Base-by-base conservation (phyloP, 345 rosid genomes). In the Pistacia atlantica region DNA sequence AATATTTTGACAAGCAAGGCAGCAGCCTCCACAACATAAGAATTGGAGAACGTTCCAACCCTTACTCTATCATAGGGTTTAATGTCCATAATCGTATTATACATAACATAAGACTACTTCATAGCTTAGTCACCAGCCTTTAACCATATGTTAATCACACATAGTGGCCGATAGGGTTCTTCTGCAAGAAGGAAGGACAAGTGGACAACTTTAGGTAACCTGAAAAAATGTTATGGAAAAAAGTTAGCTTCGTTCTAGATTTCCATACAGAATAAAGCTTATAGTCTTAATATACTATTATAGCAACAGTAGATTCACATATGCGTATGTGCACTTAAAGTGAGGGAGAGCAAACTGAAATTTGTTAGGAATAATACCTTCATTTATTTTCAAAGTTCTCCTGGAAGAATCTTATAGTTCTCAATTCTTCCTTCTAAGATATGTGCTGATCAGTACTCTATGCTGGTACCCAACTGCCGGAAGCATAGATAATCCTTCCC, bases 401-500 rank as follows among this genome's bases (percentile, higher is more conserved):
- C 38, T 9, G 46, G 14, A 75, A 72, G 58, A 66, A 51, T 66
- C 65, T 35, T 46, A 69, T 45, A 42, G 71, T 54, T 28, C 56
- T 28, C 49, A 49, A 13, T 42, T 60, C 66, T 60, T 68, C 38
- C 45, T 49, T 67, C 37, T 1, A 45, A 64, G 25, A 58, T n/a
- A 62, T 31, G 70, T 59, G 69, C 56, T 13, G 7, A 18, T 72
- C 64, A 38, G 1, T 1, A 42, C 18, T 45, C 78, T 81, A 82
- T 59, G 79, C 80, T 70, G 96, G 87, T 52, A 87, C 77, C 98
- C 98, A 95, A 79, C 91, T 85, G 16, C 91, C 80, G n/a, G 90
- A 80, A 76, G 88, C 93, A 72, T 37, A 77, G 2, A 88, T 58
- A 58, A 89, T 93, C 42, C 98, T 82, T 52, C 99, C 99, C 86